Percentiles rank a stretch among this genome's conserved stretches.
These are phyloP conservation scores for Rhizophora mangle DNA, from an alignment of 345 rosid species.

Conservation along the genomic window DNA sequence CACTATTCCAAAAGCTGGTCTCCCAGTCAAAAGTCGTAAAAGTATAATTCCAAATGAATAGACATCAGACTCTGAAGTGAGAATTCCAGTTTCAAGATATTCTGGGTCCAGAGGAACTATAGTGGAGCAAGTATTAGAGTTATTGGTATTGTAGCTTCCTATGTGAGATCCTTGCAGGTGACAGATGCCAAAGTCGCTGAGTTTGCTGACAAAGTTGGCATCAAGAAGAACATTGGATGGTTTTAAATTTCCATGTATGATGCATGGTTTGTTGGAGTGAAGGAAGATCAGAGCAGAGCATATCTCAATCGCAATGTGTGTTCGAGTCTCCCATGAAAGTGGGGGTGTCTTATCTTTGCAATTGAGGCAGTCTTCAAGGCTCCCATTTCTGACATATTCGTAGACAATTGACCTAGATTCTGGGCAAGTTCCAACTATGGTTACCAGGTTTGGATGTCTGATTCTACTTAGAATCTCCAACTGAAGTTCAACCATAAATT, in stretches of 20 bases:
- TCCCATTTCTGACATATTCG: conserved; percentile 70
- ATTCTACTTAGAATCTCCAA: conserved; percentile 71
- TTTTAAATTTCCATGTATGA: conserved; percentile 75
- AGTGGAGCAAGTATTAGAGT: conserved; percentile 7
- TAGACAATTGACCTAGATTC: conserved; percentile 74
- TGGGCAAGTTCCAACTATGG: conserved; percentile 69
- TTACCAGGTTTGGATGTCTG: conserved; percentile 86
- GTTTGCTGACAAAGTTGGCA: conserved; percentile 59
- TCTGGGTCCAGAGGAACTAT: conserved; percentile 53
- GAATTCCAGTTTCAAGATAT: conserved; percentile 43
- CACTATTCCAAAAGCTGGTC: conserved; percentile 44
- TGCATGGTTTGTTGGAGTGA: conserved; percentile 71
- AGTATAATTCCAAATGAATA: conserved; percentile 76
- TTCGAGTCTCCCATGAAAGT: conserved; percentile 67
- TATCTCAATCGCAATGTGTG: conserved; percentile 59
- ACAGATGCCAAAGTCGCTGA: conserved; percentile 62
- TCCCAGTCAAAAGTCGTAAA: conserved; percentile 69
- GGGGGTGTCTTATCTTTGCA: conserved; percentile 45
- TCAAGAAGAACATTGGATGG: conserved; percentile 82
- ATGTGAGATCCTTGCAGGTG: conserved; percentile 32
- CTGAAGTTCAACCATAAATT: conserved; percentile 30
- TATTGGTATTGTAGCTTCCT: not conserved
- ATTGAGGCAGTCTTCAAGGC: conserved; percentile 67
- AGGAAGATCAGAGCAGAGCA: conserved; percentile 86
- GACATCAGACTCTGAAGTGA: conserved; percentile 62